Percentiles rank a stretch among this genome's conserved stretches.
Conservation (phyloP, 768 basidiomycete species). For the Leccinellum luteum region DNA sequence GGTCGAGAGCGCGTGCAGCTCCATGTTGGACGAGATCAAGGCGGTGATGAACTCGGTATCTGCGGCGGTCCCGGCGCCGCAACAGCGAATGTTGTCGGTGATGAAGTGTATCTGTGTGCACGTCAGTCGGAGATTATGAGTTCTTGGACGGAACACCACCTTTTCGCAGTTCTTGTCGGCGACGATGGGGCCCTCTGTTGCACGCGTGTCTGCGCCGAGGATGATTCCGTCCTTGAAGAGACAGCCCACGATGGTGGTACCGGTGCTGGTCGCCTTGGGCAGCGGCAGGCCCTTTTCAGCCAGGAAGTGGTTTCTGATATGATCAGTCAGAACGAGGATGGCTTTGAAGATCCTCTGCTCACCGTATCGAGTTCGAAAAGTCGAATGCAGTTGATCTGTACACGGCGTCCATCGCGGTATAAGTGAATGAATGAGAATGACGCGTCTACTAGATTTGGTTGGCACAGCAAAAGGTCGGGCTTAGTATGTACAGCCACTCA, state of each 20-base stretch:
- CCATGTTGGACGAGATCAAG: conserved; percentile 94
- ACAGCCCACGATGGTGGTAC: conserved; percentile 97
- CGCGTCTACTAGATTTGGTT: conserved; percentile 15
- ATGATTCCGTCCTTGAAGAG: conserved; percentile 90
- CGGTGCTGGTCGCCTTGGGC: conserved; percentile 87
- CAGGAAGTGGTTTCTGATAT: conserved; percentile 67
- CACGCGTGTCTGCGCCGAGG: conserved; percentile 94
- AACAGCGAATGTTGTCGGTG: conserved; percentile 92
- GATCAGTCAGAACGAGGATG: background rate
- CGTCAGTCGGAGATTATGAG: background rate
- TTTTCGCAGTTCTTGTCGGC: conserved; percentile 99
- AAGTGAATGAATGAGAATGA: background rate
- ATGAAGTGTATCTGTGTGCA: conserved; percentile 87
- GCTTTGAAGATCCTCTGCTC: conserved; percentile 8
- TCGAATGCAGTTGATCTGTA: conserved; percentile 64
- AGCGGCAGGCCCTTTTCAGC: conserved; percentile 65
- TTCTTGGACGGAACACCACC: conserved; percentile 41
- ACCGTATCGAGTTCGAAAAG: conserved; percentile 77
- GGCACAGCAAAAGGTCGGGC: conserved; percentile 14
- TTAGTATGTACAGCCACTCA: conserved; percentile 1
- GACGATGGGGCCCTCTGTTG: conserved; percentile 91
- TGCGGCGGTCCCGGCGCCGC: conserved; percentile 98
- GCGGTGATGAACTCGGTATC: conserved; percentile 96
- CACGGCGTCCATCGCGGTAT: conserved; percentile 41
- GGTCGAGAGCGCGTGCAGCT: conserved; percentile 86